Evolutionary conservation across 495 filamentous ascomycete genomes (phyloP), one percentile per base, ranked within the genome.

Genomic region (Penicillium desertorum): DNA sequence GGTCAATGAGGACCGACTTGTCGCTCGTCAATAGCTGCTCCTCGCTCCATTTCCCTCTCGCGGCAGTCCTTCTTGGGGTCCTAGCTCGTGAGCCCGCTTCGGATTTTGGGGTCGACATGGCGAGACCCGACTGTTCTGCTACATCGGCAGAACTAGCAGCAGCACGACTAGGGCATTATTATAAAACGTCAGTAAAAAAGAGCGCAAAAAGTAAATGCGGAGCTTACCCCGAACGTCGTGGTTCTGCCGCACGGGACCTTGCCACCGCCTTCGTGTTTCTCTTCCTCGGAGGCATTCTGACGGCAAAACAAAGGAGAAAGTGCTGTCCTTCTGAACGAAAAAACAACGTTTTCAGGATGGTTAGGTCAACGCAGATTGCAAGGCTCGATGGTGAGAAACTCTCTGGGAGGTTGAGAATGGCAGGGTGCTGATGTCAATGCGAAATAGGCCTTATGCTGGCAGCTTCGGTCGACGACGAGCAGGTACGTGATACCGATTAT

Each of bases 341-440:
- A 12, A 56, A 16, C 14, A 36, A 17, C 36, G 48, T 51, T 34
- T 32, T 39, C 72, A 83, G 66, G 32, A 97, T 97, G 94, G 93
- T 98, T 61, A 88, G 87, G 74, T 95, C 92, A 70, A 98, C 94
- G 42, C 90, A 95, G 71, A 97, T 98, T 65, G 87, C 90, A 49
- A 82, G 94, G 70, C 80, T 98, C 51, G 94, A 98, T 76, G 93
- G 93, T 96, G 76, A 58, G 80, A 50, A 23, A 19, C 16, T 51
- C 37, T 25, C 12, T 32, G n/a, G 52, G 37, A 19, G 23, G 55
- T 49, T 52, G 19, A 37, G 10, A 46, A 30, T 36, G 12, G 9
- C 41, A 36, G 45, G 43, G 46, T 59, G 63, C 71, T 75, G 59
- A 77, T 64, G 44, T 53, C 58, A 37, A 25, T 37, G 29, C 39